A percentile compares a stretch with the other conserved stretches of the same genome.
Evolutionary conservation across 345 rosid genomes (phyloP).

Genomic region (Hibiscus tridactylites): DNA sequence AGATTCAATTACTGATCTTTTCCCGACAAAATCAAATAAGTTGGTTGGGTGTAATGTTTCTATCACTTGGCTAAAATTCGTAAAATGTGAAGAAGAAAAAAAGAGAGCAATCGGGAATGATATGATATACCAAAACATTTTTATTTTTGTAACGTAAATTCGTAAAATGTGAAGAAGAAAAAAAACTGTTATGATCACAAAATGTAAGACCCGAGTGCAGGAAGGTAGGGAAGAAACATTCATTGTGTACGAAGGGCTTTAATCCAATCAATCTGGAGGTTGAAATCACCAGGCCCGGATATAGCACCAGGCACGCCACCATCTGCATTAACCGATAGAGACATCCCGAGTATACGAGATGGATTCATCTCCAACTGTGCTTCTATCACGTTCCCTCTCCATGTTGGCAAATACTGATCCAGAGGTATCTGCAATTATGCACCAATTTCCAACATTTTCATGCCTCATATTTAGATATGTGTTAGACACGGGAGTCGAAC

Average conservation of each 20-base stretch:
- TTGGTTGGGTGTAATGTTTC: too few relatives aligned
- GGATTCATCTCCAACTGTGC: constrained; percentile 79
- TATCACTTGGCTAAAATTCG: too few relatives aligned
- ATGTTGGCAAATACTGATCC: constrained; percentile 64
- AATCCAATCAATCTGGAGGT: constrained; percentile 78
- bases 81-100: too few relatives aligned
- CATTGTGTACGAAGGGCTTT: constrained; percentile 41
- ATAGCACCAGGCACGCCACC: constrained; percentile 64
- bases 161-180: background rate
- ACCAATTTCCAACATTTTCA: background rate
- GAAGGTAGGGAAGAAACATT: background rate
- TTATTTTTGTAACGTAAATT: background rate
- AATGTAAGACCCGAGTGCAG: background rate
- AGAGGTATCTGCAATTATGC: constrained; percentile 55
- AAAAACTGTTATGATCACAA: constrained; percentile 10
- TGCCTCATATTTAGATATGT: background rate
- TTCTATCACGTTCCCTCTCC: constrained; percentile 91
- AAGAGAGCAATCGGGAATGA: background rate
- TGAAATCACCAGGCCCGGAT: constrained; percentile 74
- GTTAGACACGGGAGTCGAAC: background rate
- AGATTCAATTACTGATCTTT: too few relatives aligned
- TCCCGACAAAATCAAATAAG: too few relatives aligned
- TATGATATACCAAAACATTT: background rate
- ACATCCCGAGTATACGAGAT: constrained; percentile 69
- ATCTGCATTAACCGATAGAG: constrained; percentile 77